Conservation (phyloP, 108 stramenopile species). For the Licmophora abbreviata region DNA sequence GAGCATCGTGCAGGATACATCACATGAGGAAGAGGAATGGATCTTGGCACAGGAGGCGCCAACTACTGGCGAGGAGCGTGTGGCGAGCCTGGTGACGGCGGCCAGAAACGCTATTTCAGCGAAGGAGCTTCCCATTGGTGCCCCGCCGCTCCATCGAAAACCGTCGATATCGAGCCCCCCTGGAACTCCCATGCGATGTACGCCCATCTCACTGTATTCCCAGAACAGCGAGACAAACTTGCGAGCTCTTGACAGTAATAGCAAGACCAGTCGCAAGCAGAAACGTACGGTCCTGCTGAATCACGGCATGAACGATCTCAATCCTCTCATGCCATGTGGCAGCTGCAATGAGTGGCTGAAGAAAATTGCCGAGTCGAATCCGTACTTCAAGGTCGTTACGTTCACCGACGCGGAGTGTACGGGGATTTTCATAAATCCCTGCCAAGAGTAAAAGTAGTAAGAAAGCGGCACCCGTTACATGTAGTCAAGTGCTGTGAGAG, state of each 20-base stretch:
- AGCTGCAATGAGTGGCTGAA: constrained; percentile 97
- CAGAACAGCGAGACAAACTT: too few relatives aligned
- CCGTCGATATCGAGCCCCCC: not conserved
- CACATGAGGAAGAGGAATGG: constrained; percentile 22
- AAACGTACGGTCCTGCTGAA: constrained; percentile 12
- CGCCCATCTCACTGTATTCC: constrained; percentile 2
- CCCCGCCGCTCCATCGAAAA: too few relatives aligned
- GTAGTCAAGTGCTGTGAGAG: too few relatives aligned
- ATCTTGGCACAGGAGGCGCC: not conserved
- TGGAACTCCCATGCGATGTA: constrained; percentile 2
- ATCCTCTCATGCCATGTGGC: constrained; percentile 93
- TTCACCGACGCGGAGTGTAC: constrained; percentile 87
- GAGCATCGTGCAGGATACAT: constrained; percentile 30
- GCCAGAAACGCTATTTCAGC: too few relatives aligned
- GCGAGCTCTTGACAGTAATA: too few relatives aligned
- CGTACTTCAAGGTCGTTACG: constrained; percentile 89
- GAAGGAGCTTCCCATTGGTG: too few relatives aligned
- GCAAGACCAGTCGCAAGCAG: constrained; percentile 1
- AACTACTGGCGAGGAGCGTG: too few relatives aligned
- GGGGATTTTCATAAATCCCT: constrained; percentile 79
- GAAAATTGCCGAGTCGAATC: constrained; percentile 95
- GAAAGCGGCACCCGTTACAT: too few relatives aligned
- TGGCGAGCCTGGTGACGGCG: too few relatives aligned
- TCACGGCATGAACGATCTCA: constrained; percentile 55
- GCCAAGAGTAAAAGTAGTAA: constrained; percentile 67